Conservation (phyloP, 139 green algal species). For the Pedinophyceae sp. region DNA sequence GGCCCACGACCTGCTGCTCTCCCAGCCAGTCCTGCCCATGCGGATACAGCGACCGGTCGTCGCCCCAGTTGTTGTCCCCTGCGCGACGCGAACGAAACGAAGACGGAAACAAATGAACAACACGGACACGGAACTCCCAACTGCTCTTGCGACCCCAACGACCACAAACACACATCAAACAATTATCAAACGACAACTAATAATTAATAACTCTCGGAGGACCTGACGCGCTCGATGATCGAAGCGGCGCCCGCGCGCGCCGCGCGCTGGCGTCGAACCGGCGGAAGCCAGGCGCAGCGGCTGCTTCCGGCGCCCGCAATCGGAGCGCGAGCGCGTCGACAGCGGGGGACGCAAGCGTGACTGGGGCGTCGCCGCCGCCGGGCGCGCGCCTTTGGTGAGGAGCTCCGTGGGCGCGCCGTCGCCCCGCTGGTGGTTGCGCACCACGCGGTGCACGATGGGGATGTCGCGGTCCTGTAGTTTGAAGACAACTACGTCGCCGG, state of each 20-base stretch:
- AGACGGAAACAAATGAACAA: background rate
- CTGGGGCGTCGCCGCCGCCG: too few species aligned
- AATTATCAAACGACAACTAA: too few species aligned
- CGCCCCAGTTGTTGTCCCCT: constrained; percentile 85
- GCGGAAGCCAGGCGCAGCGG: too few species aligned
- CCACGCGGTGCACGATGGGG: constrained; percentile 89
- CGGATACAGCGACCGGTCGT: constrained; percentile 78
- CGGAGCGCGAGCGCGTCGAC: too few species aligned
- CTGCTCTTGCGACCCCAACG: background rate
- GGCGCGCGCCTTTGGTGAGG: constrained; percentile 50
- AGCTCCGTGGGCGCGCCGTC: too few species aligned
- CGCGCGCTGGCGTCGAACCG: too few species aligned
- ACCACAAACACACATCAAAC: too few species aligned
- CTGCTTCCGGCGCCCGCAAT: too few species aligned
- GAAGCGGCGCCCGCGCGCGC: too few species aligned
- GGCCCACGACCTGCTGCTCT: constrained; percentile 84
- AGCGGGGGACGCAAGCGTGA: too few species aligned
- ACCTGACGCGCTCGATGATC: too few species aligned
- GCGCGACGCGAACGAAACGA: background rate
- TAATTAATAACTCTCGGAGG: too few species aligned
- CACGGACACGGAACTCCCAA: background rate
- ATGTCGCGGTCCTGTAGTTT: constrained; percentile 85
- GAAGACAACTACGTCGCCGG: constrained; percentile 80
- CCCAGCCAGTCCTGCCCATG: constrained; percentile 76
- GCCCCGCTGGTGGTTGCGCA: constrained; percentile 69